These are phyloP conservation scores for Triticum urartu DNA, from an alignment of 176 grass and related monocot genomes.

Conservation along the genomic window DNA sequence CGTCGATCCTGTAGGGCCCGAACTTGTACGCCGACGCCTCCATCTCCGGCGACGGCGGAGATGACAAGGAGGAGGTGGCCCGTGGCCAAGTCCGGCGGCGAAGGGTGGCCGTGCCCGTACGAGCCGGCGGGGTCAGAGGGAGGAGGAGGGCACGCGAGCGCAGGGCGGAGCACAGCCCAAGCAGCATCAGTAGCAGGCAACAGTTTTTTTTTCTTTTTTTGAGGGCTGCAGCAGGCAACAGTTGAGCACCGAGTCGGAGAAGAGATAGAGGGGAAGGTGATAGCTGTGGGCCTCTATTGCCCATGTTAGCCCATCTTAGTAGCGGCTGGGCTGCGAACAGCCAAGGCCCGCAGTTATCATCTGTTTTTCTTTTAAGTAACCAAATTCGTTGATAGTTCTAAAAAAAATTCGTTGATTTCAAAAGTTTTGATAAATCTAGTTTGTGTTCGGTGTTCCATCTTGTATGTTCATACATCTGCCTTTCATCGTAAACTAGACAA, in stretches of 20 bases:
- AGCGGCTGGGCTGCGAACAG: too few species aligned
- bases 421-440: too few species aligned
- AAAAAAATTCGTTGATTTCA: too few species aligned
- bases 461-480: too few species aligned
- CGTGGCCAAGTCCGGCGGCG: background rate
- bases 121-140: background rate
- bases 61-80: background rate
- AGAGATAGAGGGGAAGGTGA: background rate
- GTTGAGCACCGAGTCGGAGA: background rate
- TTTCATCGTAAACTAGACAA: too few species aligned
- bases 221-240: background rate
- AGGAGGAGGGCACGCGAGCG: conserved; percentile 5
- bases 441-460: too few species aligned
- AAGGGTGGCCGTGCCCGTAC: background rate
- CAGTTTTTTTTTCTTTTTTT: background rate
- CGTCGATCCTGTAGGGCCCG: conserved; percentile 79
- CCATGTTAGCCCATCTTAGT: too few species aligned
- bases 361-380: too few species aligned
- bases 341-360: too few species aligned
- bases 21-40: conserved; percentile 50
- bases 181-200: background rate
- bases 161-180: background rate
- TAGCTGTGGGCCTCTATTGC: too few species aligned
- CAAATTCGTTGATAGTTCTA: too few species aligned
- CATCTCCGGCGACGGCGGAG: background rate